Evolutionary conservation across 2,329 filamentous ascomycete species (phyloP), one percentile per base, ranked within the genome.

Genomic region (Didymella keratinophila): DNA sequence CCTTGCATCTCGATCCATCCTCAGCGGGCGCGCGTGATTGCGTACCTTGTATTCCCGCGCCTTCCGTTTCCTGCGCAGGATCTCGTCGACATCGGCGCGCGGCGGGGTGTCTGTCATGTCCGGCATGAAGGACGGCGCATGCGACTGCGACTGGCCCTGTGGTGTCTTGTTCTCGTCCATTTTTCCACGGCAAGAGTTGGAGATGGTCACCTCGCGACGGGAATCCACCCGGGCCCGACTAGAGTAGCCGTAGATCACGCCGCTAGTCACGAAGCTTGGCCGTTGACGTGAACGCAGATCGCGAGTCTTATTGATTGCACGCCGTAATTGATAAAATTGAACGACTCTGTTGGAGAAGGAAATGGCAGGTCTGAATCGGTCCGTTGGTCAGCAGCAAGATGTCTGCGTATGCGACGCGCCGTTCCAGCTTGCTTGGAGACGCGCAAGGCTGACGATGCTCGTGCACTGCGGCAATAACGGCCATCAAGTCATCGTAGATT

Each of bases 11-110:
- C 23, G 10, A 3, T 25, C 18, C n/a, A 14, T 41, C 37, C 10
- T 32, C 37, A 44, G 34, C 49, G 44, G 18, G 20, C 30, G 45
- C 56, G 56, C 56, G 45, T 50, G 44, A 41, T 21, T 50, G 50
- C 73, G 58, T 67, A 76, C 75, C 74, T 83, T 83, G 73, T 83
- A 81, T 71, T 83, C 81, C 28, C 81, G 72, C 44, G 80, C 80
- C 65, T 83, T 83, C 44, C 81, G 74, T 71, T 83, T 83, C 65
- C 80, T 74, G 21, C 80, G 74, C 66, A 83, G 64, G 37, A 82
- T 81, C 63, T 82, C 80, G 69, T 83, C 80, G 56, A 83, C 80
- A 52, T 82, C 80, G 50, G 76, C 71, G 51, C 79, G 77, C 51
- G 78, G 78, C 43, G 79, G 79, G 25, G 73, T 69, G 43, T 76